Conservation (phyloP, 441 rosid genomes). For the Biscutella laevigata region DNA sequence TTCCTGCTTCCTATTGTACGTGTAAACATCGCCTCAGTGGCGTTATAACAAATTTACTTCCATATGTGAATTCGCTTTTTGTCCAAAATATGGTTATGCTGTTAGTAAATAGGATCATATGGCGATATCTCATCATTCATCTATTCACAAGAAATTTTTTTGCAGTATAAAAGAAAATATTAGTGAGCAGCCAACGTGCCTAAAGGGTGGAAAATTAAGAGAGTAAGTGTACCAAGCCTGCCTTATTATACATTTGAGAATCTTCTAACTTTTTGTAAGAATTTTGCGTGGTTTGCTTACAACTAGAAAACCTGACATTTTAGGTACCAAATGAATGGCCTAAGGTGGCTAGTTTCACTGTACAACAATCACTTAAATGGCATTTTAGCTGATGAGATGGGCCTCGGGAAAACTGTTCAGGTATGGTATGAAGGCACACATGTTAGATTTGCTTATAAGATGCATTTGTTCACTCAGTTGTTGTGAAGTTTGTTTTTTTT, state of each 20-base stretch:
- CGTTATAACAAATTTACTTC: background rate
- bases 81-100: background rate
- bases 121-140: background rate
- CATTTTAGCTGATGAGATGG: slow-evolving; percentile 98
- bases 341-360: slow-evolving; percentile 85
- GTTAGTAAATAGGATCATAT: background rate
- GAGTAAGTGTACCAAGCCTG: slow-evolving; percentile 54
- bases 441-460: slow-evolving; percentile 4
- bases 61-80: too few species aligned
- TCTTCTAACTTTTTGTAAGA: background rate
- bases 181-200: slow-evolving; percentile 68
- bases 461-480: slow-evolving; percentile 12
- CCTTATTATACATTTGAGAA: slow-evolving; percentile 3
- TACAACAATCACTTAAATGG: slow-evolving; percentile 93
- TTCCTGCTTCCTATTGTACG: slow-evolving; percentile 5
- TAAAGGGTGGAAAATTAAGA: slow-evolving; percentile 79
- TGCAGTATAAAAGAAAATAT: slow-evolving; percentile 87
- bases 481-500: slow-evolving; percentile 9
- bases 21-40: background rate
- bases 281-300: background rate
- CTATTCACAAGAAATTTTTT: slow-evolving; percentile 7
- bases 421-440: slow-evolving; percentile 23
- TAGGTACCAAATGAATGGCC: slow-evolving; percentile 95
- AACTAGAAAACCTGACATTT: slow-evolving; percentile 24
- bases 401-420: slow-evolving; percentile 98